Evolutionary conservation across 2,329 filamentous ascomycete species (phyloP).

Genomic region (Ceratocystis cubensis): DNA sequence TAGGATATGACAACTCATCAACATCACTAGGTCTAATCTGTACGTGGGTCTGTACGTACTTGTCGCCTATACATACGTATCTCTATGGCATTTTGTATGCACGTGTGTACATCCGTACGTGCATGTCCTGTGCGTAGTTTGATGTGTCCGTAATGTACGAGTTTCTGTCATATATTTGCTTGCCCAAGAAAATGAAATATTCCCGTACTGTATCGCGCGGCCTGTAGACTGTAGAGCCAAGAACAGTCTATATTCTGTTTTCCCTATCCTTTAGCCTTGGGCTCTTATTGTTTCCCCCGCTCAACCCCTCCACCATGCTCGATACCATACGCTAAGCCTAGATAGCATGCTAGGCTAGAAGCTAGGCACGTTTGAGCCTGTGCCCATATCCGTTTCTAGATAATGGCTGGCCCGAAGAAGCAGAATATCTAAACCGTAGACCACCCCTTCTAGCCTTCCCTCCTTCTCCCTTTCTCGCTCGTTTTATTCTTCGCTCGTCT

Average conservation of each 20-base stretch:
- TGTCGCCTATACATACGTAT: too few relatives aligned
- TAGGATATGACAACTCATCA: background rate
- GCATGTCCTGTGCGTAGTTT: background rate
- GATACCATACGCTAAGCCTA: background rate
- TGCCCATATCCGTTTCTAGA: background rate
- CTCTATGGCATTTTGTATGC: background rate
- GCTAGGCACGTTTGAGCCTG: background rate
- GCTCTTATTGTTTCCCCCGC: background rate
- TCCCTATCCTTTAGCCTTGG: background rate
- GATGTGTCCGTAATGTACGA: background rate
- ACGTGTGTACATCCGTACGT: background rate
- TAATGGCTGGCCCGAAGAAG: background rate
- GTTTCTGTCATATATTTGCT: conserved; percentile 1
- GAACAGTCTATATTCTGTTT: background rate
- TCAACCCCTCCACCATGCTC: background rate
- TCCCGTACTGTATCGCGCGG: background rate
- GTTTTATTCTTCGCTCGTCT: background rate
- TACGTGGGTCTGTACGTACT: background rate
- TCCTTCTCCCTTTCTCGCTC: background rate
- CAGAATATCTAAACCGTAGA: background rate
- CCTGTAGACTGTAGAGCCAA: background rate
- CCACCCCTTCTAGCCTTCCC: background rate
- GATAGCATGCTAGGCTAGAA: background rate
- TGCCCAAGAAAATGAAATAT: background rate
- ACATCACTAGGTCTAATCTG: background rate